These are phyloP conservation scores for Epichloe amarillans DNA, from an alignment of 2,329 filamentous ascomycete species.

Conservation along the genomic window DNA sequence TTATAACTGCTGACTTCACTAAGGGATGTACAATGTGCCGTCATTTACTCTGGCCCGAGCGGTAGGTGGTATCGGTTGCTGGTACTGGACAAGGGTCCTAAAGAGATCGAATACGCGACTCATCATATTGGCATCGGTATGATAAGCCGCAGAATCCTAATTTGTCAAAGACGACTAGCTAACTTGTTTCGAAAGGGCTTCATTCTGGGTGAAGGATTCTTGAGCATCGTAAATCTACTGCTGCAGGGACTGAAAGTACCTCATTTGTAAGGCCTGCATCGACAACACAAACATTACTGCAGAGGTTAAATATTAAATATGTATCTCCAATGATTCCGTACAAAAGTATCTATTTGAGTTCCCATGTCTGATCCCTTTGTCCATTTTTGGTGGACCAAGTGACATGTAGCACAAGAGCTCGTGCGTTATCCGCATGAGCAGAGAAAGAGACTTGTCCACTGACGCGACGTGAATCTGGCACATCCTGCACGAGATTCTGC, in stretches of 20 bases:
- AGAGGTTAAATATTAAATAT: no score
- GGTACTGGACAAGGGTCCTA: constrained; percentile 57
- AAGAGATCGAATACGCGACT: constrained; percentile 55
- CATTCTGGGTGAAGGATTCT: constrained; percentile 81
- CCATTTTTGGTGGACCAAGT: constrained; percentile 41
- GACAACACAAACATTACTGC: not conserved
- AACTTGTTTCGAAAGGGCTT: constrained; percentile 46
- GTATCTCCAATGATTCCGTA: not conserved
- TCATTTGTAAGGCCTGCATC: constrained; percentile 39
- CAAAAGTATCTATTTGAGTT: constrained; percentile 24
- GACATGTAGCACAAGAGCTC: constrained; percentile 51
- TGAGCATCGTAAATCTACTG: constrained; percentile 81
- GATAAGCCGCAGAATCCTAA: constrained; percentile 12
- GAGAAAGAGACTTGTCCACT: constrained; percentile 57
- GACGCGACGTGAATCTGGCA: constrained; percentile 44
- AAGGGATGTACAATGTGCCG: constrained; percentile 93
- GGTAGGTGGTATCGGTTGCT: constrained; percentile 59
- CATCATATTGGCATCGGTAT: constrained; percentile 68
- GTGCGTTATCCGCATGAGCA: constrained; percentile 55
- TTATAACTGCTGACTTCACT: not conserved
- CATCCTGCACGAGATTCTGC: constrained; percentile 29
- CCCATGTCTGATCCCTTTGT: constrained; percentile 36
- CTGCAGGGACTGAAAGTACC: constrained; percentile 67
- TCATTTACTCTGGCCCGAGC: constrained; percentile 87
- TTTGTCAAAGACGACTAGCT: not conserved